Conservation (phyloP, 1,139 yeast species). For the Yamadazyma diospyri region DNA sequence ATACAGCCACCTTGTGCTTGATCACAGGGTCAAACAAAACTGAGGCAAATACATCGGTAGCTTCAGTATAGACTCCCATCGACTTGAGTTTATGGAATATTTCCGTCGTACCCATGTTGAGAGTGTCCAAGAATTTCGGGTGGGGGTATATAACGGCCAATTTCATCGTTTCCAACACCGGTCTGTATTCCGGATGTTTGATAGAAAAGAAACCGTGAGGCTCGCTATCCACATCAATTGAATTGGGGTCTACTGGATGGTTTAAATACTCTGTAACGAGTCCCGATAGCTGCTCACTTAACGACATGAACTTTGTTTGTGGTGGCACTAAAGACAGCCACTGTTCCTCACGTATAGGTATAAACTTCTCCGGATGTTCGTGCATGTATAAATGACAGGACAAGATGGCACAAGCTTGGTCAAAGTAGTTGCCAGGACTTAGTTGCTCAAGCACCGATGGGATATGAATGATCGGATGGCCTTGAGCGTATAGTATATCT, state of each 20-base stretch:
- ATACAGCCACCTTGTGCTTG: constrained; percentile 19
- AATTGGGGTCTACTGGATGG: neutral
- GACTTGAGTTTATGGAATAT: constrained; percentile 5
- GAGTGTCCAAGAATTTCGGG: constrained; percentile 16
- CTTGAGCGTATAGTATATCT: constrained; percentile 24
- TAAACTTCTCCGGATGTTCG: constrained; percentile 24
- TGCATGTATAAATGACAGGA: constrained; percentile 24
- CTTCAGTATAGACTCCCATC: constrained; percentile 23
- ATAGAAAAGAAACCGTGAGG: constrained; percentile 4
- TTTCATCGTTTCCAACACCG: constrained; percentile 29
- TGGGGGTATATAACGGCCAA: constrained; percentile 36
- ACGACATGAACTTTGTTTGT: constrained; percentile 18
- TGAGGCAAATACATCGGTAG: constrained; percentile 27
- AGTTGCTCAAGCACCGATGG: constrained; percentile 1
- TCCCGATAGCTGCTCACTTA: neutral
- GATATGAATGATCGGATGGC: neutral
- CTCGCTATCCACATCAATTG: neutral
- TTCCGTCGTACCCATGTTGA: constrained; percentile 9
- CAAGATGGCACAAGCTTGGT: constrained; percentile 26
- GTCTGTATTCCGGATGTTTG: constrained; percentile 10
- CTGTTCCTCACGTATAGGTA: constrained; percentile 18
- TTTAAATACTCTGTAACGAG: neutral
- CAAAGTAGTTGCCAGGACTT: constrained; percentile 16
- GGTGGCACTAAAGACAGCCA: constrained; percentile 14
- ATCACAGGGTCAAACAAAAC: constrained; percentile 21